Evolutionary conservation across 1,284 basidiomycete genomes (phyloP).

Genomic region (Microbotryum violaceum): DNA sequence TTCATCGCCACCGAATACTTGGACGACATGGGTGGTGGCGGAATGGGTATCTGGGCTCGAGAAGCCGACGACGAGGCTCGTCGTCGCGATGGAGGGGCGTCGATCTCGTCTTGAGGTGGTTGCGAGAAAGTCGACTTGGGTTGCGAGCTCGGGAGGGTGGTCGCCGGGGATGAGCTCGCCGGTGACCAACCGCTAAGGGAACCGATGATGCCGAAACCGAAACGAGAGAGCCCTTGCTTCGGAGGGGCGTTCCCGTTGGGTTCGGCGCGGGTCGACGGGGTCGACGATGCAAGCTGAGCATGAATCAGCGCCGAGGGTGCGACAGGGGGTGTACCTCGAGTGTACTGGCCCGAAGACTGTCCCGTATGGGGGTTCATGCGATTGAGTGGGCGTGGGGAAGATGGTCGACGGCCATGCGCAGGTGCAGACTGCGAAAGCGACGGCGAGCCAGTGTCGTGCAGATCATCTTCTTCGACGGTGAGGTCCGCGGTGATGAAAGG

Average conservation of each 20-base stretch:
- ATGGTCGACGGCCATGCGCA: constrained; percentile 24
- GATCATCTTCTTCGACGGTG: constrained; percentile 27
- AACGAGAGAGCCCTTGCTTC: constrained; percentile 8
- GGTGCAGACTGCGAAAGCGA: constrained; percentile 1
- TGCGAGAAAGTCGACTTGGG: constrained; percentile 7
- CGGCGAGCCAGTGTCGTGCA: constrained; percentile 3
- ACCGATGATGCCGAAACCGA: constrained; percentile 27
- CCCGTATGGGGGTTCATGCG: constrained; percentile 22
- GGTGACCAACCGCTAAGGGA: constrained; percentile 27
- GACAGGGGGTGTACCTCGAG: constrained; percentile 18
- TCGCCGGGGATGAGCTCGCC: constrained; percentile 1
- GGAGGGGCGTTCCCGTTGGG: constrained; percentile 4
- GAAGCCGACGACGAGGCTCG: not conserved
- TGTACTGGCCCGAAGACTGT: constrained; percentile 25
- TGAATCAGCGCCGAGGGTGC: constrained; percentile 22
- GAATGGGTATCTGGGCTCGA: not conserved
- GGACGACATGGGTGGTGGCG: not conserved
- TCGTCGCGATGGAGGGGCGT: constrained; percentile 9
- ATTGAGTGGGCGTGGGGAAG: constrained; percentile 27
- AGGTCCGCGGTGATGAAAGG: constrained; percentile 27
- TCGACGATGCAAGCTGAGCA: constrained; percentile 10
- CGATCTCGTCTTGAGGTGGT: constrained; percentile 6
- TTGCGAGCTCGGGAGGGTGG: constrained; percentile 48
- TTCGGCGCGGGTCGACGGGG: constrained; percentile 1
- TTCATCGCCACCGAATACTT: not conserved